A percentile compares a stretch with the other conserved stretches of the same genome.
These are phyloP conservation scores for Gossypium sturtianum DNA, from an alignment of 345 rosid species.

Conservation along the genomic window DNA sequence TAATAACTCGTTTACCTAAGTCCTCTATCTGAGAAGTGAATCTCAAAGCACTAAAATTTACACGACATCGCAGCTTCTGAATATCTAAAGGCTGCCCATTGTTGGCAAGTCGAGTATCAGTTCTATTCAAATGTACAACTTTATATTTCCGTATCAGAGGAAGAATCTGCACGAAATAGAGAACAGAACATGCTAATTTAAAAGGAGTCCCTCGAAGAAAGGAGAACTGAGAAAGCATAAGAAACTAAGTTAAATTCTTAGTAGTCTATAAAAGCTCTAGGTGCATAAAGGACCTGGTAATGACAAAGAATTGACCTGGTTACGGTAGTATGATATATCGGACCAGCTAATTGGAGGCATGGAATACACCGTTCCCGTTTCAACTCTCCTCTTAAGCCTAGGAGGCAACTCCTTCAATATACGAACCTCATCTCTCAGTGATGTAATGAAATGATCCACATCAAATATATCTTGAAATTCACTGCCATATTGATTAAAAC, in stretches of 20 bases:
- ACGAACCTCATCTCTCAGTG: slow-evolving; percentile 80
- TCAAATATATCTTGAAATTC: slow-evolving; percentile 85
- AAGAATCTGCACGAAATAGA: slow-evolving; percentile 59
- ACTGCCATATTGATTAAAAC: slow-evolving; percentile 34
- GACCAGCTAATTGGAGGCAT: slow-evolving; percentile 94
- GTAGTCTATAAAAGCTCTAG: neutral
- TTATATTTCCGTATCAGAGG: slow-evolving; percentile 81
- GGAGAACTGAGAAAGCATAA: neutral
- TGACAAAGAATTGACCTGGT: slow-evolving; percentile 37
- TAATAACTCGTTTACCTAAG: slow-evolving; percentile 72
- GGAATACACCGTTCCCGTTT: slow-evolving; percentile 49
- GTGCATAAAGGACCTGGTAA: neutral
- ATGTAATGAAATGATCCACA: slow-evolving; percentile 72
- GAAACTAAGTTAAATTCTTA: neutral
- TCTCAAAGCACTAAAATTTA: slow-evolving; percentile 74
- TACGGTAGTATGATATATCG: slow-evolving; percentile 66
- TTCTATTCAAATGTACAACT: slow-evolving; percentile 80
- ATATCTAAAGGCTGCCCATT: slow-evolving; percentile 64
- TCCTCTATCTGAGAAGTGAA: slow-evolving; percentile 94
- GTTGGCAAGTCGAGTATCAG: slow-evolving; percentile 90
- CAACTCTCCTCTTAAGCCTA: slow-evolving; percentile 57
- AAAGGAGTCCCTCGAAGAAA: neutral
- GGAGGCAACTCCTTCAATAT: slow-evolving; percentile 81
- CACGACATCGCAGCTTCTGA: slow-evolving; percentile 94
- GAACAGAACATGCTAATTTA: neutral